These are phyloP conservation scores for Ophiostoma ulmi DNA, from an alignment of 2,329 filamentous ascomycete genomes.

Conservation along the genomic window DNA sequence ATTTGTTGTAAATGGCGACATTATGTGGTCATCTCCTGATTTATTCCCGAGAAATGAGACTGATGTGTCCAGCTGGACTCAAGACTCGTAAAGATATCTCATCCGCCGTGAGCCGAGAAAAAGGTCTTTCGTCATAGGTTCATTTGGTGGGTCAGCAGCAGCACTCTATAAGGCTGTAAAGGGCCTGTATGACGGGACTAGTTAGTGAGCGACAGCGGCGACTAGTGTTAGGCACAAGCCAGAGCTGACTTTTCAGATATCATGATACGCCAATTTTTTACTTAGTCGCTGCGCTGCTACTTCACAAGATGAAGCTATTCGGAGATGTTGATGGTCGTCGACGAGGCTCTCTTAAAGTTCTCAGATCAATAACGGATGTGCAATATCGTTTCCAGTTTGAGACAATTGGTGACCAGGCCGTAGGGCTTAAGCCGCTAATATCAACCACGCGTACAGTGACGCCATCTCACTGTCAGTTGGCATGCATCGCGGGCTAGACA, in stretches of 20 bases:
- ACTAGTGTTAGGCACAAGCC: background rate
- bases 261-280: too few relatives aligned
- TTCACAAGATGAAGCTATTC: background rate
- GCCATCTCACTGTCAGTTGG: background rate
- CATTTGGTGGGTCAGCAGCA: background rate
- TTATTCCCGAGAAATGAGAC: background rate
- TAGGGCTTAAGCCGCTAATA: slow-evolving; percentile 7
- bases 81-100: background rate
- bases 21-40: background rate
- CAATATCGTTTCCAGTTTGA: background rate
- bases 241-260: too few relatives aligned
- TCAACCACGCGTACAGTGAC: slow-evolving; percentile 7
- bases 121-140: slow-evolving; percentile 9
- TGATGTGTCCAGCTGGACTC: background rate
- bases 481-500: slow-evolving; percentile 7
- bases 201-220: background rate
- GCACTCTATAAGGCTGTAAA: background rate
- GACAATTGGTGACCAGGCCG: background rate
- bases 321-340: background rate
- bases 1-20: background rate
- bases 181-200: background rate
- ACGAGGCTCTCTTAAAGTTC: background rate
- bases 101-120: background rate
- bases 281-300: too few relatives aligned
- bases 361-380: background rate